Evolutionary conservation across 768 basidiomycete species (phyloP), one percentile per base, ranked within the genome.

Genomic region (Boletus reticuloceps): DNA sequence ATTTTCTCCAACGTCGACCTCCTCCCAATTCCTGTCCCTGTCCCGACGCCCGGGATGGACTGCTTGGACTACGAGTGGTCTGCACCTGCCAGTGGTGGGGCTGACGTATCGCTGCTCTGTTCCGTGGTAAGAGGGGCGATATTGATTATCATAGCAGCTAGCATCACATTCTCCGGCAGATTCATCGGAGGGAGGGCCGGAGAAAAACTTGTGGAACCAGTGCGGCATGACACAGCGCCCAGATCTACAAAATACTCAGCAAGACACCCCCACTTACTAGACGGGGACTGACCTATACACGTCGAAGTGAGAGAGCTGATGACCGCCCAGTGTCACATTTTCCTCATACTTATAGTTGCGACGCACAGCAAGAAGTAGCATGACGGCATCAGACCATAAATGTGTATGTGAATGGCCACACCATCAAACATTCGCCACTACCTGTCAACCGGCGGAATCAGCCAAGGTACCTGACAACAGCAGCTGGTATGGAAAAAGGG

Each of bases 51-150:
- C 41, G 9, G 66, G 63, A 25, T 56, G 53, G 22, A 68, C 56
- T 19, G 60, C 67, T 40, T 70, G 66, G n/a, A 70, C 56, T 12
- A 25, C 1, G 20, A 70, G 66, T 13, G 20, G 51, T 43, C 20
- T 69, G 42, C 68, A 67, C 44, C 25, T 68, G 20, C 65, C 68
- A 6, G 55, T 60, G 20, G 53, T 44, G 10, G 63, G 50, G 22
- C 66, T 69, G 51, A 67, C 54, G 17, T 68, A 67, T 51, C 66
- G 56, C 31, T 64, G 54, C 20, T 47, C 50, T 22, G 12, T 2
- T 3, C 58, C 65, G 8, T 67, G 66, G 9, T 12, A 19, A 5
- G 36, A 47, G 17, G 41, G 56, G 13, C 56, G 64, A 49, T 60
- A 58, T 36, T 70, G 66, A 16, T 16, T 54, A 40, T 56, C 66